Conservation (phyloP, 1,284 basidiomycete species). For the Heterobasidion irregulare region DNA sequence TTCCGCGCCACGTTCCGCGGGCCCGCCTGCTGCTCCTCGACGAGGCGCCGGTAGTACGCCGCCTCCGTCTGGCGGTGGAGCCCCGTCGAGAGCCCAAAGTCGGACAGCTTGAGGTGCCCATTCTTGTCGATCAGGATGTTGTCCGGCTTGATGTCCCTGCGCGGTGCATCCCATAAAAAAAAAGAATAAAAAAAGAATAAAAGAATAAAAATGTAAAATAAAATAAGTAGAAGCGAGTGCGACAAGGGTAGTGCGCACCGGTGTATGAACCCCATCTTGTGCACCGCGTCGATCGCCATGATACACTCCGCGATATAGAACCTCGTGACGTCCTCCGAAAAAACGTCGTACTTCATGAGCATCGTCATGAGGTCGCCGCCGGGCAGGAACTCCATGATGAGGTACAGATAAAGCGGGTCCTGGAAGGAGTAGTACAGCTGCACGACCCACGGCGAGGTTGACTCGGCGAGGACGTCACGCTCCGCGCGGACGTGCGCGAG, state of each 20-base stretch:
- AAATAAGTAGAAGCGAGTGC: background rate
- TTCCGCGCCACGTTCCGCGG: constrained; percentile 58
- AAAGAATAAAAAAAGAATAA: too few relatives aligned
- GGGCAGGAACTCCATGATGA: constrained; percentile 99
- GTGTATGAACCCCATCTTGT: constrained; percentile 97
- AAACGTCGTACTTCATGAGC: constrained; percentile 99
- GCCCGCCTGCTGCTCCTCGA: constrained; percentile 35
- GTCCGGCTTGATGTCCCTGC: constrained; percentile 97
- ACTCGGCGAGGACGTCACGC: constrained; percentile 94
- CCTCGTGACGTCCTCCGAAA: constrained; percentile 96
- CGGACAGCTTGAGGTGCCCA: constrained; percentile 95
- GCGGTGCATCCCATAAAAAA: background rate
- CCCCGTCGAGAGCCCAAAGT: constrained; percentile 97
- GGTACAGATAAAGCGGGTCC: constrained; percentile 93
- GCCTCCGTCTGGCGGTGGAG: constrained; percentile 97
- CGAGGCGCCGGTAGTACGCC: constrained; percentile 87
- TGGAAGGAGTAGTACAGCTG: constrained; percentile 99
- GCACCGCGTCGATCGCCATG: constrained; percentile 95
- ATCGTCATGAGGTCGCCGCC: constrained; percentile 98
- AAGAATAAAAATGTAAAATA: background rate
- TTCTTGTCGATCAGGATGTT: constrained; percentile 97
- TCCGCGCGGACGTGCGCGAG: constrained; percentile 98
- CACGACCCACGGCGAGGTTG: constrained; percentile 96
- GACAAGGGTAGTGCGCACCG: constrained; percentile 47
- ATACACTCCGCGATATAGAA: constrained; percentile 99